Base-by-base conservation (phyloP, 139 green algal species). In the Monoraphidium neglectum region DNA sequence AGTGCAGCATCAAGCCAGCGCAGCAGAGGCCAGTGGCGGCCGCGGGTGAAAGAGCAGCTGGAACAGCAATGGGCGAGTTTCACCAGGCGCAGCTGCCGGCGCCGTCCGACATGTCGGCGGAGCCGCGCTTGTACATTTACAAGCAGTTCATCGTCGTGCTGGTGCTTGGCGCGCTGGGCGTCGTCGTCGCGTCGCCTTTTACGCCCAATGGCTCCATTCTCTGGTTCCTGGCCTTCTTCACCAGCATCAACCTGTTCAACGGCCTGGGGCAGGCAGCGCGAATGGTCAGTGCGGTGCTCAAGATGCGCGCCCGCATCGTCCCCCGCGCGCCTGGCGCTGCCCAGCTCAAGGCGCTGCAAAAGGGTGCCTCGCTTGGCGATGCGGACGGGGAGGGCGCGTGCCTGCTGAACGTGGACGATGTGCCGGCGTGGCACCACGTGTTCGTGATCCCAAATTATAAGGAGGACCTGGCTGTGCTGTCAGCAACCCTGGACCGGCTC, bases 401-500 rank as follows among this genome's bases (percentile, higher is more conserved):
- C 1, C 63, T 79, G 33, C 61, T 79, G n/a, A 61, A 65, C 57
- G 28, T 33, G 6, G 57, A 65, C 10, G 26, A 23, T 4, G 26
- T 16, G 61, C 72, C 59, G 47, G 33, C 70, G 72, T 79, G 73
- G 70, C 56, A 77, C 57, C 81, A 86, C 61, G 72, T 74, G 32
- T 86, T 86, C 47, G 61, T 86, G 28, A 83, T 86, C 64, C 81
- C 81, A 24, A 86, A 86, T 51, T 86, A 83, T 49, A 80, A 83
- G 47, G 81, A 86, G 72, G 69, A 80, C 30, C 63, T 81, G 26
- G 35, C 35, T n/a, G 66, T 81, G 10, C 77, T 86, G 21, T 67
- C 28, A 28, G 64, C 59, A 4, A 86, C 81, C 3, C 72, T 86
- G 38, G 47, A 74, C 40, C 16, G 26, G 33, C 68, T 86, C 36